Percentiles rank a stretch among this genome's conserved stretches.
phyloP scores from a whole-genome alignment of 2,329 filamentous ascomycete genomes.

The Nemania bipapillata region DNA sequence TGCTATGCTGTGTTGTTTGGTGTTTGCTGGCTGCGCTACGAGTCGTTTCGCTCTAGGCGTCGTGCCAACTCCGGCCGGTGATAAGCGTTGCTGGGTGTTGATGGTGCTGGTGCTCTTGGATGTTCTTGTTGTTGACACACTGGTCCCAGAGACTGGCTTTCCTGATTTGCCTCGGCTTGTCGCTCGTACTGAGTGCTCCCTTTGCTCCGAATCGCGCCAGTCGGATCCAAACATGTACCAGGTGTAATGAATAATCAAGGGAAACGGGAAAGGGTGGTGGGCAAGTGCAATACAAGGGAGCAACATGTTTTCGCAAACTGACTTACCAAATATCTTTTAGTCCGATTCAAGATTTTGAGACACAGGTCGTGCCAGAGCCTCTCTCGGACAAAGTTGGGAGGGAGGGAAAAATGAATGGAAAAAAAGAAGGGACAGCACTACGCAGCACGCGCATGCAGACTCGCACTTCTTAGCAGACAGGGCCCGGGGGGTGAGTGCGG shows the following conservation, averaged over 20 bases:
- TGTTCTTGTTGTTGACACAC: slow-evolving; percentile 11
- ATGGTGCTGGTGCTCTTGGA: neutral
- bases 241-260: slow-evolving; percentile 7
- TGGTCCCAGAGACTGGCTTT: neutral
- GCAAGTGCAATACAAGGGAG: slow-evolving; percentile 14
- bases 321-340: slow-evolving; percentile 42
- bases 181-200: neutral
- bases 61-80: neutral
- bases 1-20: slow-evolving; percentile 8
- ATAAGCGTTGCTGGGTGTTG: slow-evolving; percentile 2
- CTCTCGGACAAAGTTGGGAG: slow-evolving; percentile 35
- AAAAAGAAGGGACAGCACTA: slow-evolving; percentile 49
- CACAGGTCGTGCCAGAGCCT: slow-evolving; percentile 41
- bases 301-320: slow-evolving; percentile 27
- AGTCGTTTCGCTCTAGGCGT: neutral
- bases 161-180: slow-evolving; percentile 29
- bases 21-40: slow-evolving; percentile 15
- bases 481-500: slow-evolving; percentile 40
- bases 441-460: slow-evolving; percentile 45
- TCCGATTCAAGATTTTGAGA: slow-evolving; percentile 40
- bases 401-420: slow-evolving; percentile 37
- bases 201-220: slow-evolving; percentile 24
- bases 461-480: slow-evolving; percentile 35
- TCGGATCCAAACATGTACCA: slow-evolving; percentile 9
- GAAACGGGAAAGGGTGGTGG: neutral